Percentiles rank a stretch among this genome's conserved stretches.
Conservation (phyloP, 1,139 yeast species). For the Kodamaea ohmeri region DNA sequence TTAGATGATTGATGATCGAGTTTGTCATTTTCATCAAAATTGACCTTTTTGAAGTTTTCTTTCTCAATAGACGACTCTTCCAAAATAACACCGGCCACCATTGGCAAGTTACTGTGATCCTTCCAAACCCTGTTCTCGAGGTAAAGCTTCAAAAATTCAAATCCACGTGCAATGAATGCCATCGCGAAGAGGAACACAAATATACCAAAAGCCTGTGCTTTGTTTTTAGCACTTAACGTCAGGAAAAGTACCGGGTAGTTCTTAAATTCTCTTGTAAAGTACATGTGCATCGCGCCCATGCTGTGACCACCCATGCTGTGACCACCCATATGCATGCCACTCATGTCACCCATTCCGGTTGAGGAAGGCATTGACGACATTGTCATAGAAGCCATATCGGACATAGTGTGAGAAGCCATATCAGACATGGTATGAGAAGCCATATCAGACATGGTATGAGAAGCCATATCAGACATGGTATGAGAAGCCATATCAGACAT, state of each 20-base stretch:
- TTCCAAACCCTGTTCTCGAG: constrained; percentile 65
- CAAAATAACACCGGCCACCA: not conserved
- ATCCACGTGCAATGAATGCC: constrained; percentile 57
- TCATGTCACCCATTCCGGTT: not conserved
- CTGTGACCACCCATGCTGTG: constrained; percentile 23
- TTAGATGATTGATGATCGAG: not conserved
- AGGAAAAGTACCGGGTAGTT: constrained; percentile 63
- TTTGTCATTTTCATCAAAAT: constrained; percentile 6
- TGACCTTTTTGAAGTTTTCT: constrained; percentile 4
- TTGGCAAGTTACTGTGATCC: constrained; percentile 5
- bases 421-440: constrained; percentile 1
- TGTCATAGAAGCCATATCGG: constrained; percentile 1
- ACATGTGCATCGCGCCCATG: constrained; percentile 51
- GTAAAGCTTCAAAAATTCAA: constrained; percentile 58
- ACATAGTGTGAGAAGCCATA: not conserved
- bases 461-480: constrained; percentile 1
- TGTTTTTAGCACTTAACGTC: constrained; percentile 47
- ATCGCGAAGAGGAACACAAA: constrained; percentile 57
- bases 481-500: no score
- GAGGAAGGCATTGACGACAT: constrained; percentile 3
- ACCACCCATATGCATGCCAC: not conserved
- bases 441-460: not conserved
- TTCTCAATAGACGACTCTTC: constrained; percentile 3
- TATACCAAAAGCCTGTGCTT: constrained; percentile 70
- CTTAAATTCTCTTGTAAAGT: constrained; percentile 48